Percentiles rank a stretch among this genome's conserved stretches.
These are phyloP conservation scores for Backusella macrospora DNA, from an alignment of 192 early-diverging fungal species.

Conservation along the genomic window DNA sequence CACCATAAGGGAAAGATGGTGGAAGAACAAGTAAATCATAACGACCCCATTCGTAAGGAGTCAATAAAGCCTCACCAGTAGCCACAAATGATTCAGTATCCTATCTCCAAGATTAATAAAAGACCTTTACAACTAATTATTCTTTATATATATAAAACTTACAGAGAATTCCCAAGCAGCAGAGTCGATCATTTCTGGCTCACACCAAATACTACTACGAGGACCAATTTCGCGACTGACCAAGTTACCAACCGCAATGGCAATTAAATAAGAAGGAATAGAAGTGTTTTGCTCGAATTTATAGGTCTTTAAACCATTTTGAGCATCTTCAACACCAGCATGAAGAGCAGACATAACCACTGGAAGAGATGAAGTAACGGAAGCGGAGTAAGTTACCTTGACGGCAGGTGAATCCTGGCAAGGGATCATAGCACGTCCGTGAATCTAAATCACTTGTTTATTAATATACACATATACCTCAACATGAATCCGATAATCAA, in stretches of 20 bases:
- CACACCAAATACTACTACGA: constrained; percentile 94
- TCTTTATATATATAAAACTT: not conserved
- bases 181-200: constrained; percentile 85
- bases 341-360: constrained; percentile 93
- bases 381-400: constrained; percentile 90
- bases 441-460: constrained; percentile 62
- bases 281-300: constrained; percentile 84
- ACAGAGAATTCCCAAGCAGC: constrained; percentile 93
- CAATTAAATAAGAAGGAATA: constrained; percentile 96
- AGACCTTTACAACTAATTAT: too few species aligned
- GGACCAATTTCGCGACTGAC: constrained; percentile 83
- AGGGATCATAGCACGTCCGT: constrained; percentile 89
- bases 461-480: not conserved
- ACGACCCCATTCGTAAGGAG: constrained; percentile 94
- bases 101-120: constrained; percentile 10
- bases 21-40: constrained; percentile 94
- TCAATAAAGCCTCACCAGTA: constrained; percentile 73
- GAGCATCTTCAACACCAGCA: constrained; percentile 58
- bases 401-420: constrained; percentile 87
- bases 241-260: constrained; percentile 91
- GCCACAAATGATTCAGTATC: constrained; percentile 70
- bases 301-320: constrained; percentile 62
- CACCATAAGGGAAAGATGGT: constrained; percentile 79
- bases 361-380: constrained; percentile 78
- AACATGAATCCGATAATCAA: not conserved